These are phyloP conservation scores for Aphanomyces euteiches DNA, from an alignment of 352 stramenopile species.

Conservation along the genomic window DNA sequence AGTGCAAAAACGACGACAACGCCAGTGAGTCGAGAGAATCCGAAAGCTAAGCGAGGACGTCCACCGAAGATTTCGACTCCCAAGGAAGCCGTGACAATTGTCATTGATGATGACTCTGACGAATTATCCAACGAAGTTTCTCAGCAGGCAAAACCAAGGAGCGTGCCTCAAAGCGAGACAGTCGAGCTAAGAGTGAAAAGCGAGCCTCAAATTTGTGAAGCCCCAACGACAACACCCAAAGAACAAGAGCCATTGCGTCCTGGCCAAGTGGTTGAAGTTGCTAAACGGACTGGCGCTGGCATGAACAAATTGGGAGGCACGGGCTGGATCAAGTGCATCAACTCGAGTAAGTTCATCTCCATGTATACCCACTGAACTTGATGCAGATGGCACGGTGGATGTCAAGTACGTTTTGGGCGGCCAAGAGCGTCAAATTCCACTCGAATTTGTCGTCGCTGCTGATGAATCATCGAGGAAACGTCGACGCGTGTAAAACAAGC, in stretches of 20 bases:
- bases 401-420: constrained; percentile 59
- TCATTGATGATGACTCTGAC: too few relatives aligned
- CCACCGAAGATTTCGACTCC: too few relatives aligned
- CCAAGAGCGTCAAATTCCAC: constrained; percentile 7
- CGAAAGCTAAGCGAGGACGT: too few relatives aligned
- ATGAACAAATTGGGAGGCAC: constrained; percentile 90
- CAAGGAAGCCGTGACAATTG: too few relatives aligned
- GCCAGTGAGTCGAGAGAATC: too few relatives aligned
- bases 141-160: too few relatives aligned
- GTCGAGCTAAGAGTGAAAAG: too few relatives aligned
- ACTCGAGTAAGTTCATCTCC: constrained; percentile 37
- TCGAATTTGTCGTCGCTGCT: background rate
- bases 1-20: too few relatives aligned
- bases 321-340: constrained; percentile 64
- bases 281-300: constrained; percentile 82
- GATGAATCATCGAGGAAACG: background rate
- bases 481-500: constrained; percentile 1
- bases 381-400: constrained; percentile 46
- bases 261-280: constrained; percentile 86
- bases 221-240: background rate
- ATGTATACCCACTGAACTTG: background rate
- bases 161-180: too few relatives aligned
- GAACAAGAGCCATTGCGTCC: background rate
- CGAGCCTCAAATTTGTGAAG: too few relatives aligned
- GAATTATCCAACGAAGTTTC: too few relatives aligned